Conservation (phyloP, 2,329 filamentous ascomycete genomes). For the Phialemonium atrogriseum region DNA sequence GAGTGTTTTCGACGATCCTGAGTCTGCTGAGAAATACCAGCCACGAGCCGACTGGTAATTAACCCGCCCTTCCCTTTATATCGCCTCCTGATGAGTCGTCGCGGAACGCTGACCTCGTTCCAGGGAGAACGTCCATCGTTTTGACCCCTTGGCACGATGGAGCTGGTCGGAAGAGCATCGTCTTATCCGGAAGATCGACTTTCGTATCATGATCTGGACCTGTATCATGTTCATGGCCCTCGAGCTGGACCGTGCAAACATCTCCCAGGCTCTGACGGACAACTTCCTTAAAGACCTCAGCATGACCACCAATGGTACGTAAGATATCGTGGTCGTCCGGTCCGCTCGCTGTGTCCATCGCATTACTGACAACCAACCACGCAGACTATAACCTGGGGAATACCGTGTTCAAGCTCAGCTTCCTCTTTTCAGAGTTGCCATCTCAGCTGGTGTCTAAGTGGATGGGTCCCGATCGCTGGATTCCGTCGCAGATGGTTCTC, state of each 20-base stretch:
- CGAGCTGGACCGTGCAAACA: constrained; percentile 40
- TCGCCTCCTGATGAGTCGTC: not conserved
- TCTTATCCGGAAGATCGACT: constrained; percentile 2
- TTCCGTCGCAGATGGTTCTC: constrained; percentile 47
- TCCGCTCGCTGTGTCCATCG: no score
- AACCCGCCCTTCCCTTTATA: constrained; percentile 19
- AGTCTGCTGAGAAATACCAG: constrained; percentile 24
- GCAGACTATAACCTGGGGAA: constrained; percentile 38
- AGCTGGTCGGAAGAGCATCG: constrained; percentile 2
- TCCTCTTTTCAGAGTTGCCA: constrained; percentile 49
- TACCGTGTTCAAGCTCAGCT: constrained; percentile 39
- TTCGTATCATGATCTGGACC: constrained; percentile 3
- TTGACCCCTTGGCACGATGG: constrained; percentile 2
- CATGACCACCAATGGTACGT: constrained; percentile 33
- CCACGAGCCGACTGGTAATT: constrained; percentile 19
- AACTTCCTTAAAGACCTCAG: constrained; percentile 35
- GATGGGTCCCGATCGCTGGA: constrained; percentile 51
- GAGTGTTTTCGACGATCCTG: constrained; percentile 30
- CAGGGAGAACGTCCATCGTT: constrained; percentile 3
- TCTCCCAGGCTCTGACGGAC: constrained; percentile 37
- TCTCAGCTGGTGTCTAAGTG: constrained; percentile 53
- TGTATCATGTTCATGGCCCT: constrained; percentile 32
- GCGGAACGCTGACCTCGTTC: not conserved
- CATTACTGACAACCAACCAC: no score
- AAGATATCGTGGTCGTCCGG: no score